These are phyloP conservation scores for Pichia phayaonensis DNA, from an alignment of 805 yeast species.

Conservation along the genomic window DNA sequence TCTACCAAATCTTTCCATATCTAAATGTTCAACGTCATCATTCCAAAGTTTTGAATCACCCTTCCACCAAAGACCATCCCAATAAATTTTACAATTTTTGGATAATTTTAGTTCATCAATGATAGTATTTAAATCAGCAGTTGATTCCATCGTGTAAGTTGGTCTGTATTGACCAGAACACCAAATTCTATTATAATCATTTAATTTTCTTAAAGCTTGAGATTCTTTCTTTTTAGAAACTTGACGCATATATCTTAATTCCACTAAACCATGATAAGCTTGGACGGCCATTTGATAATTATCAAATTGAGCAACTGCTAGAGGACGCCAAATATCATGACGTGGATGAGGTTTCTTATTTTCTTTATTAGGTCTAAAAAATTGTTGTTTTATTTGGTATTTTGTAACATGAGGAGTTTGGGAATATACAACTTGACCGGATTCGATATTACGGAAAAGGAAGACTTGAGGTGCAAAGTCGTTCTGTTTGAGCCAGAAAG, in stretches of 20 bases:
- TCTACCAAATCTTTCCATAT: slow-evolving; percentile 47
- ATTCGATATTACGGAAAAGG: slow-evolving; percentile 75
- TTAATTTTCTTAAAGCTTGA: slow-evolving; percentile 59
- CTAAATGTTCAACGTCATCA: slow-evolving; percentile 52
- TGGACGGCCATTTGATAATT: slow-evolving; percentile 57
- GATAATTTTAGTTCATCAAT: slow-evolving; percentile 51
- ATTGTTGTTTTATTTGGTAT: slow-evolving; percentile 60
- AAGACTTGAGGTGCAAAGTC: slow-evolving; percentile 78
- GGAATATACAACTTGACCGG: slow-evolving; percentile 85
- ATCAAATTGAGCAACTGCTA: slow-evolving; percentile 73
- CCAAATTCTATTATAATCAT: slow-evolving; percentile 78
- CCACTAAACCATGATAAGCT: slow-evolving; percentile 67
- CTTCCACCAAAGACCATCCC: slow-evolving; percentile 87
- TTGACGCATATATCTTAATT: slow-evolving; percentile 70
- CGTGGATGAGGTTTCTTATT: slow-evolving; percentile 74
- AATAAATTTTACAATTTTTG: slow-evolving; percentile 42
- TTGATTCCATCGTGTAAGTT: slow-evolving; percentile 83
- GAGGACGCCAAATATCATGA: slow-evolving; percentile 82
- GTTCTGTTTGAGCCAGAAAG: slow-evolving; percentile 50
- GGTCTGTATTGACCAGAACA: slow-evolving; percentile 84
- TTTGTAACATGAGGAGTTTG: slow-evolving; percentile 59
- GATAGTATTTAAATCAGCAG: slow-evolving; percentile 69
- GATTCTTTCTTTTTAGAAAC: slow-evolving; percentile 51
- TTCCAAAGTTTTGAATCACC: slow-evolving; percentile 78
- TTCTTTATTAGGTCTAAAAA: slow-evolving; percentile 82